A percentile compares a stretch with the other conserved stretches of the same genome.
Evolutionary conservation across 1,284 basidiomycete genomes (phyloP).

Genomic region (Heliocybe sulcata): DNA sequence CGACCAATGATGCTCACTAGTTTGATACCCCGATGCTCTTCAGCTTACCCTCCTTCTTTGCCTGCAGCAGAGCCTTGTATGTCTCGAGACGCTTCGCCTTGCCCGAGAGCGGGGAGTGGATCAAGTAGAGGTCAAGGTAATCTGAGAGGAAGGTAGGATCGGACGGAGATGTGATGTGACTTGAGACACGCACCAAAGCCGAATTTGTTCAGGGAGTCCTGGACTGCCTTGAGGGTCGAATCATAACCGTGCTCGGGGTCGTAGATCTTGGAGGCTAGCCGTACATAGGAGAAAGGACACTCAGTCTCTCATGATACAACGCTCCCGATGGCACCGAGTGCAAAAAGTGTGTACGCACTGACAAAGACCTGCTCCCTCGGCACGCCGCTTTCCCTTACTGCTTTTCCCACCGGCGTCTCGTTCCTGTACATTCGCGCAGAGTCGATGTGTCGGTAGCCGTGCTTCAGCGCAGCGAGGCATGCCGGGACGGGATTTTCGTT

Average conservation of each 20-base stretch:
- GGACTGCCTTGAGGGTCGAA: constrained; percentile 44
- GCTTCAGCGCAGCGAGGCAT: constrained; percentile 32
- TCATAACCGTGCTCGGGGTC: constrained; percentile 51
- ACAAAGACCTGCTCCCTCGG: constrained; percentile 56
- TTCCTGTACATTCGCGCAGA: constrained; percentile 72
- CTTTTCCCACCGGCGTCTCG: constrained; percentile 57
- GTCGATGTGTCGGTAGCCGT: constrained; percentile 58
- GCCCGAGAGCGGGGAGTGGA: constrained; percentile 67
- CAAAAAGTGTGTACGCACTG: too few species aligned
- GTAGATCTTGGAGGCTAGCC: constrained; percentile 62
- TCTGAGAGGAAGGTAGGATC: too few species aligned
- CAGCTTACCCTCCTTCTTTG: constrained; percentile 58
- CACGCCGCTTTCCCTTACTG: constrained; percentile 46
- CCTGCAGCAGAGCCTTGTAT: constrained; percentile 55
- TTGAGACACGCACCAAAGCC: constrained; percentile 37
- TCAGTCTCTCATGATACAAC: too few species aligned
- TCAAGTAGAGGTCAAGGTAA: constrained; percentile 74
- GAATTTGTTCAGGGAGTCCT: constrained; percentile 48
- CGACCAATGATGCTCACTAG: constrained; percentile 45
- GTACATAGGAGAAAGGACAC: too few species aligned
- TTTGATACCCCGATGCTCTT: constrained; percentile 74
- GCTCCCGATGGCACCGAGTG: too few species aligned
- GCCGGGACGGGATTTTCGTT: constrained; percentile 31
- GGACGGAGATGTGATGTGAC: too few species aligned
- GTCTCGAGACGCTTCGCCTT: constrained; percentile 50